A percentile compares a stretch with the other conserved stretches of the same genome.
These are phyloP conservation scores for Austroboletus sp. DNA, from an alignment of 1,284 basidiomycete species.

Conservation along the genomic window DNA sequence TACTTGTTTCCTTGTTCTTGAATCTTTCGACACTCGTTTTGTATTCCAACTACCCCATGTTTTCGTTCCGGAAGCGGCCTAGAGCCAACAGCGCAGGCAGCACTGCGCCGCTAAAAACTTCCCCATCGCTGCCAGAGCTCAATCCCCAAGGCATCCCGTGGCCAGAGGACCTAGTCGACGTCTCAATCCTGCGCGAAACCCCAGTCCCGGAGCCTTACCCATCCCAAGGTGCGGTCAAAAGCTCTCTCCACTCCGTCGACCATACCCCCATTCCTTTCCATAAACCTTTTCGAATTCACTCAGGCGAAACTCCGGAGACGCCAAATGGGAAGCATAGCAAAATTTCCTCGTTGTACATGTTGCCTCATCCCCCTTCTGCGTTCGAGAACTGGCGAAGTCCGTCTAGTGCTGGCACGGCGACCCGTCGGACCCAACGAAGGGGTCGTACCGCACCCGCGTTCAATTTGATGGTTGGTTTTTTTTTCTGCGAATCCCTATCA, in stretches of 20 bases:
- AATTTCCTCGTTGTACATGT: slow-evolving; percentile 66
- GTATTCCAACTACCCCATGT: slow-evolving; percentile 43
- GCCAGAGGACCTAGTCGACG: slow-evolving; percentile 72
- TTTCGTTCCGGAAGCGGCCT: slow-evolving; percentile 62
- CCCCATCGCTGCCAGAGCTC: slow-evolving; percentile 71
- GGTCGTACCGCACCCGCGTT: slow-evolving; percentile 65
- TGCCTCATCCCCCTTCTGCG: slow-evolving; percentile 47
- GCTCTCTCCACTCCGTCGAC: slow-evolving; percentile 49
- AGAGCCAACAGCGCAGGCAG: slow-evolving; percentile 35
- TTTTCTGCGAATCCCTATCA: not conserved
- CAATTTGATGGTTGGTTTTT: slow-evolving; percentile 63
- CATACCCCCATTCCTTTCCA: slow-evolving; percentile 62
- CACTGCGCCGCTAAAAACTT: slow-evolving; percentile 40
- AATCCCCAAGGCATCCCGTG: slow-evolving; percentile 66
- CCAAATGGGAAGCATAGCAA: slow-evolving; percentile 33
- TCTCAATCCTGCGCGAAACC: slow-evolving; percentile 50
- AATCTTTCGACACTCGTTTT: slow-evolving; percentile 19
- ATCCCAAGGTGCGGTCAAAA: slow-evolving; percentile 59
- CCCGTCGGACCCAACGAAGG: slow-evolving; percentile 53
- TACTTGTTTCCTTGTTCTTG: slow-evolving; percentile 9
- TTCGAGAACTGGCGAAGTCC: slow-evolving; percentile 48
- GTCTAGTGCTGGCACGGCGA: slow-evolving; percentile 35
- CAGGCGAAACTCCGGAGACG: slow-evolving; percentile 40
- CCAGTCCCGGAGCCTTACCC: slow-evolving; percentile 30
- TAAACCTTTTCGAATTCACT: slow-evolving; percentile 57